Evolutionary conservation across 306 rosid species (phyloP), one percentile per base, ranked within the genome.

Genomic region (Abrus precatorius): DNA sequence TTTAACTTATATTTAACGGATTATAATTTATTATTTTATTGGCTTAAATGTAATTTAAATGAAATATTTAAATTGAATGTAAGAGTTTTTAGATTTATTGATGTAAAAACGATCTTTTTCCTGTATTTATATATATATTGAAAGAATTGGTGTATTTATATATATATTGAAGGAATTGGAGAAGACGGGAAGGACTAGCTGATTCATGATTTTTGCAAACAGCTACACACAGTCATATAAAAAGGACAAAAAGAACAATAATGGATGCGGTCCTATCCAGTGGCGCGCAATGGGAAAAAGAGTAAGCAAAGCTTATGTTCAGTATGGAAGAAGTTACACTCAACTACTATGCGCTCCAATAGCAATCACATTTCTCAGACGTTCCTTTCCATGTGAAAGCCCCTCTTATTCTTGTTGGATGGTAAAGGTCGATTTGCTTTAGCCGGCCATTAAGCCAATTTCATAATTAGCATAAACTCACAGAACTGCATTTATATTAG

Each of bases 271-370:
- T 74, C 87, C 87, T 44, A 29, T 13, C 9, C 47, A 74, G 61
- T 65, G 54, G 69, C 74, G 76, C 14, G 59, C 77, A 76, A 32
- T 69, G 60, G 86, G 78, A 62, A 76, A 82, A 76, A 76, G 82
- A 69, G 61, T 60, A 83, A 69, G 82, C 82, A 76, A 61, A 76
- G 72, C 32, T 56, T 74, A 55, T 32, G 41, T 48, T 64, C 38
- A 56, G 68, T 71, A 52, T 50, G 65, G 10, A 47, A 53, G 48
- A 72, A 53, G 57, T 30, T 64, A 63, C 72, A 63, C 72, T 29
- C 29, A 44, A 47, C 72, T 48, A 13, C 38, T 29, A 45, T 13
- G 64, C 29, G 48, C 40, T 62, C 67, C 49, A 32, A 57, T 29
- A n/a, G 54, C 52, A 11, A 50, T 50, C 43, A 34, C 61, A 56